These are phyloP conservation scores for Benincasa hispida DNA, from an alignment of 306 rosid genomes.

Conservation along the genomic window DNA sequence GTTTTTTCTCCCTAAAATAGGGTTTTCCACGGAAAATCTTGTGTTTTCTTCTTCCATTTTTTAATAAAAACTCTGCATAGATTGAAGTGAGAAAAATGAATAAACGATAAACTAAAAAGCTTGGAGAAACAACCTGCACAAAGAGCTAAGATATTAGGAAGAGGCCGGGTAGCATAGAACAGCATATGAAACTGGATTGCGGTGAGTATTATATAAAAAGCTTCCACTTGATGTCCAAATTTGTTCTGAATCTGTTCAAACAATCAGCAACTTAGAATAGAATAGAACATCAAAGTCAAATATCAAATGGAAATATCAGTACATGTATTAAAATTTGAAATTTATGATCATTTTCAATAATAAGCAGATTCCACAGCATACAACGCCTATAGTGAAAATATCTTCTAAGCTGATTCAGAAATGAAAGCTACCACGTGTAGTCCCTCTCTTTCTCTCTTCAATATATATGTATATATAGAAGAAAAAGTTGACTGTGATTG, in stretches of 20 bases:
- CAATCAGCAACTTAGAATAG: background rate
- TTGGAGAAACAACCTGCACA: slow-evolving; percentile 46
- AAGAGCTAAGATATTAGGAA: slow-evolving; percentile 71
- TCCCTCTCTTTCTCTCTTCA: background rate
- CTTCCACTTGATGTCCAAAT: slow-evolving; percentile 87
- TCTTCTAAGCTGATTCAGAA: background rate
- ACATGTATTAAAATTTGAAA: background rate
- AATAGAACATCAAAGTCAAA: background rate
- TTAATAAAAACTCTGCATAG: background rate
- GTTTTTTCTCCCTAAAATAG: too few species aligned
- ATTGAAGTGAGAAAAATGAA: background rate
- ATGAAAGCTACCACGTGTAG: too few species aligned
- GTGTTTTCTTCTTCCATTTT: too few species aligned
- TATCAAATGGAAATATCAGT: background rate
- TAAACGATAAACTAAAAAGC: slow-evolving; percentile 2
- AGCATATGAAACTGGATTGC: slow-evolving; percentile 76
- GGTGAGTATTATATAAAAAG: slow-evolving; percentile 62
- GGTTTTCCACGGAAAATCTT: too few species aligned
- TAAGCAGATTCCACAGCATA: background rate
- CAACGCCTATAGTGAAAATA: background rate
- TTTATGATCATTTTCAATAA: background rate
- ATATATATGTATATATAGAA: too few species aligned
- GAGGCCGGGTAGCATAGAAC: slow-evolving; percentile 84
- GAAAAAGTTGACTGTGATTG: too few species aligned
- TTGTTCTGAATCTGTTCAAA: slow-evolving; percentile 47